Percentiles rank a stretch among this genome's conserved stretches.
These are phyloP conservation scores for Umbelopsis sp. DNA, from an alignment of 371 early-diverging fungal species.

Conservation along the genomic window DNA sequence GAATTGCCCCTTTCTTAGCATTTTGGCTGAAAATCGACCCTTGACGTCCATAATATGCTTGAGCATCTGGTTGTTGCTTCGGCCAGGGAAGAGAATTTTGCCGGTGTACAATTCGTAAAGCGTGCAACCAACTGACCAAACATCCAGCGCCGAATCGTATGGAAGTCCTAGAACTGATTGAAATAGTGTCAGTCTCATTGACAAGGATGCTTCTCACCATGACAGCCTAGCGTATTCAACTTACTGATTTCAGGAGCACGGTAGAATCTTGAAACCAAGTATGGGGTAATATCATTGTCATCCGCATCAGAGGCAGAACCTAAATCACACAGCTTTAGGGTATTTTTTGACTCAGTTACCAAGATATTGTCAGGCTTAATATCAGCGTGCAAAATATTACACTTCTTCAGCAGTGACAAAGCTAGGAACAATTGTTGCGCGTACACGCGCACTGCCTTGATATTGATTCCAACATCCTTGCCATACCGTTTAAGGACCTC, in stretches of 20 bases:
- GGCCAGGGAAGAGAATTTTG: constrained; percentile 92
- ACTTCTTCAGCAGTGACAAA: constrained; percentile 80
- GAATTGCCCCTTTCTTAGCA: constrained; percentile 85
- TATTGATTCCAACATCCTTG: constrained; percentile 87
- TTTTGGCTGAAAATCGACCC: constrained; percentile 84
- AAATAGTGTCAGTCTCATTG: not conserved
- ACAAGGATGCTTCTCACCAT: too few species aligned
- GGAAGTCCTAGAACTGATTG: constrained; percentile 80
- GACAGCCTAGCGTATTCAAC: constrained; percentile 24
- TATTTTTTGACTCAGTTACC: constrained; percentile 78
- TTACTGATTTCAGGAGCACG: constrained; percentile 98
- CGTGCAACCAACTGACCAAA: constrained; percentile 99
- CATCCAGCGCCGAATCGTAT: constrained; percentile 89
- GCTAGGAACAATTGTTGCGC: constrained; percentile 91
- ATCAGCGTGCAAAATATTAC: constrained; percentile 93
- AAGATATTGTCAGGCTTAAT: constrained; percentile 99
- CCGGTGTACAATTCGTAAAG: constrained; percentile 97
- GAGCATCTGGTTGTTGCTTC: constrained; percentile 96
- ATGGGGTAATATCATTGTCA: constrained; percentile 93
- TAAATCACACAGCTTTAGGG: constrained; percentile 91
- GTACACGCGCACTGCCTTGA: constrained; percentile 91
- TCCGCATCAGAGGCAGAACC: constrained; percentile 89
- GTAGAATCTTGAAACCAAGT: constrained; percentile 97
- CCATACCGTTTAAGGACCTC: constrained; percentile 94
- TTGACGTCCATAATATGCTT: constrained; percentile 91